Base-by-base conservation (phyloP, 352 stramenopile species). In the Phytophthora podocarpi region DNA sequence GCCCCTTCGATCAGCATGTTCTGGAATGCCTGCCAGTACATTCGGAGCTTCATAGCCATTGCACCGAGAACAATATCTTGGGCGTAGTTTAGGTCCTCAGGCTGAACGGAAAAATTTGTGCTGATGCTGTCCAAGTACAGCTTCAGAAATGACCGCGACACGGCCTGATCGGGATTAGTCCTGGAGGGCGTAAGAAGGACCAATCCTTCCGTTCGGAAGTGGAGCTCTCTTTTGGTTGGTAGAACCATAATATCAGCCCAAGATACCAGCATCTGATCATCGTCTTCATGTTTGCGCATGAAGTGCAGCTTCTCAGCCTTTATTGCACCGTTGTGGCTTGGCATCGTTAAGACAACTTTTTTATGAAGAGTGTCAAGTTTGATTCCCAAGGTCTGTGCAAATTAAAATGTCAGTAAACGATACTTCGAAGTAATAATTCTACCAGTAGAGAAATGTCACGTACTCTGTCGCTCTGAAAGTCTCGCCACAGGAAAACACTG, bases 181-280 rank as follows among this genome's bases (percentile, higher is more conserved):
- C n/a, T 32, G 2, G 35, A 62, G 21, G 20, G 40, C 15, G 28
- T 20, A n/a, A 67, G 34, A 18, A 62, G 42, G 3, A 62, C 26
- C 7, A 37, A 27, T 18, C 45, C 52, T 59, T 64, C 52, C 11
- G 51, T 51, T 21, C 37, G 31, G 9, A 53, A 69, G 12, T 51
- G 36, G 7, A 69, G 27, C 23, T 67, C 37, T 39, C 32, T 34
- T 42, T 64, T 59, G 12, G 26, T 20, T 11, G 45, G 53, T 11
- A 59, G 16, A 37, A 59, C 43, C 53, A 69, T 64, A 20, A 64
- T 45, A 20, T 64, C 52, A 0, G 60, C 36, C 39, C 53, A 64
- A 4, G 45, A 32, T 0, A 64, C 18, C 45, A 64, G 8, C n/a
- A 31, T 64, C 10, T 57, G 36, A 11, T 56, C 39, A 2, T 12